phyloP scores from a whole-genome alignment of 257 asterid genomes.

The Scutellaria minor region DNA sequence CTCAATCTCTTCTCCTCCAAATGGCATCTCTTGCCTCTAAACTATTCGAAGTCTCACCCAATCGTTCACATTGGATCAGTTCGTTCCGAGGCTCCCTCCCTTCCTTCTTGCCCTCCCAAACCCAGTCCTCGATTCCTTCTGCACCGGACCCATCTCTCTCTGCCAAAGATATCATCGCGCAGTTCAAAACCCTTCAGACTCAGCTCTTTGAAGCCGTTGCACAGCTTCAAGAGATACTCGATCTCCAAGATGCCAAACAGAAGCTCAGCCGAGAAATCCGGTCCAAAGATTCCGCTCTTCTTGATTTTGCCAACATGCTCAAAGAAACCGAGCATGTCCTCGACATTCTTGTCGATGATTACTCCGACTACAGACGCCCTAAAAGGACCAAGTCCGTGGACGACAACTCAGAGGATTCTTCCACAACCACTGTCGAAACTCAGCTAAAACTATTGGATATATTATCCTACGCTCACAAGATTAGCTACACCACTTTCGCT shows the following conservation, averaged over 20 bases:
- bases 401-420: conserved; percentile 45
- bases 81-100: conserved; percentile 83
- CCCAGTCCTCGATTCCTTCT: conserved; percentile 49
- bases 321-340: conserved; percentile 79
- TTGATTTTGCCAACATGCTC: conserved; percentile 75
- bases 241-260: conserved; percentile 85
- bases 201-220: conserved; percentile 88
- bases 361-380: conserved; percentile 69
- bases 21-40: conserved; percentile 85
- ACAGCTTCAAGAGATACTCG: conserved; percentile 88
- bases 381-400: conserved; percentile 62
- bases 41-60: conserved; percentile 86
- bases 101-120: conserved; percentile 65
- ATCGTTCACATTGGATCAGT: conserved; percentile 74
- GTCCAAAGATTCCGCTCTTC: conserved; percentile 68
- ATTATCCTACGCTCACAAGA: conserved; percentile 75
- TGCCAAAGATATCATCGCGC: conserved; percentile 69
- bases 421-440: conserved; percentile 68
- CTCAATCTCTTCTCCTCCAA: conserved; percentile 77
- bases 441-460: conserved; percentile 75
- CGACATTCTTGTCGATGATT: conserved; percentile 83
- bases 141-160: conserved; percentile 55
- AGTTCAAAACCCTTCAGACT: conserved; percentile 64
- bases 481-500: conserved; percentile 95
- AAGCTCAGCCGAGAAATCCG: conserved; percentile 65